Evolutionary conservation across 2,329 filamentous ascomycete genomes (phyloP).

Genomic region (Esteya vermicola): DNA sequence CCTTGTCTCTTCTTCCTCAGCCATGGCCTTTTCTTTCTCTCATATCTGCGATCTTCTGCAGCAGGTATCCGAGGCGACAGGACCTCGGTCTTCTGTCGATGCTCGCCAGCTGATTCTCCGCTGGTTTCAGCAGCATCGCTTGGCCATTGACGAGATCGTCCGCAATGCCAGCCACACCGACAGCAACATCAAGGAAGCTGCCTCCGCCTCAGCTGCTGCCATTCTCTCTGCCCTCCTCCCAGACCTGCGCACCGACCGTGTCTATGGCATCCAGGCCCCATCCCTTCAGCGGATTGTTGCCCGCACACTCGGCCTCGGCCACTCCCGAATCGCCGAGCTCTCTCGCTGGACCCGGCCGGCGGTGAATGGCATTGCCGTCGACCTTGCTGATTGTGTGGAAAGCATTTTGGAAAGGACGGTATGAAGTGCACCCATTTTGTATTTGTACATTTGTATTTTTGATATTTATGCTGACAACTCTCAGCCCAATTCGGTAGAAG

Average conservation of each 20-base stretch:
- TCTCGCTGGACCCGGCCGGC: constrained; percentile 45
- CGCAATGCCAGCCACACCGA: not conserved
- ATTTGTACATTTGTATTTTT: too few relatives aligned
- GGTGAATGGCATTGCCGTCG: constrained; percentile 47
- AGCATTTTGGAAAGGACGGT: constrained; percentile 47
- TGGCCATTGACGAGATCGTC: constrained; percentile 1
- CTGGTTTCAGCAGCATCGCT: constrained; percentile 58
- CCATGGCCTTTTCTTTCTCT: constrained; percentile 54
- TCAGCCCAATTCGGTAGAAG: constrained; percentile 27
- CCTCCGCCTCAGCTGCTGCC: constrained; percentile 24
- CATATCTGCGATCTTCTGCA: constrained; percentile 63
- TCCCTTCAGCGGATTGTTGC: constrained; percentile 53
- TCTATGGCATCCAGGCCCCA: constrained; percentile 54
- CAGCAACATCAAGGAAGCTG: not conserved
- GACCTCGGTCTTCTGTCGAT: constrained; percentile 14
- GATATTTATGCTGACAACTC: constrained; percentile 16
- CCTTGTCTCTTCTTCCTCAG: not conserved
- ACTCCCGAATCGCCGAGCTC: constrained; percentile 46
- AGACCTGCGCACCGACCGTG: constrained; percentile 60
- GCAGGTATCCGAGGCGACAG: constrained; percentile 35
- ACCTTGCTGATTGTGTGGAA: constrained; percentile 61
- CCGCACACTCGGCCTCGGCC: constrained; percentile 50
- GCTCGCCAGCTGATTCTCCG: constrained; percentile 25
- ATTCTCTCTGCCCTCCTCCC: constrained; percentile 66
- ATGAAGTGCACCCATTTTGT: constrained; percentile 9